A percentile compares a stretch with the other conserved stretches of the same genome.
Evolutionary conservation across 257 asterid genomes (phyloP).

Genomic region (Buddleja alternifolia): DNA sequence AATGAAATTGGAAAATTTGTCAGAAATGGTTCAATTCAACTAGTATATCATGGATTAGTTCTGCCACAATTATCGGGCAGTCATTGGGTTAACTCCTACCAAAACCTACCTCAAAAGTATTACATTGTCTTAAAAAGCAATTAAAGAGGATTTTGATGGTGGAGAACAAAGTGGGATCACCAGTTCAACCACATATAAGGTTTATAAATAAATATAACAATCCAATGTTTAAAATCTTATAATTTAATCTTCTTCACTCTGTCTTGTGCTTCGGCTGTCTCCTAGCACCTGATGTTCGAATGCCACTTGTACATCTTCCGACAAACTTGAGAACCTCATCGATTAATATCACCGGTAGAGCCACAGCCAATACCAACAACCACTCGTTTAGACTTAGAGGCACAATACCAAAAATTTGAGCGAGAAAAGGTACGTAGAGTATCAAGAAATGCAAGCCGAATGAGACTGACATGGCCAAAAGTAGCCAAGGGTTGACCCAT

Average conservation of each 20-base stretch:
- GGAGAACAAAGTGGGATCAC: slow-evolving; percentile 19
- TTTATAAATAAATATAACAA: not conserved
- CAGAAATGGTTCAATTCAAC: too few species aligned
- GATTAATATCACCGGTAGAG: slow-evolving; percentile 81
- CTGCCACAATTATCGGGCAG: slow-evolving; percentile 35
- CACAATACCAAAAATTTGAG: slow-evolving; percentile 84
- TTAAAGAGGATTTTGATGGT: slow-evolving; percentile 26
- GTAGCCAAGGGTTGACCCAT: slow-evolving; percentile 98
- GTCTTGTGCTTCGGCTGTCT: slow-evolving; percentile 57
- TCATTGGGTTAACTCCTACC: slow-evolving; percentile 32
- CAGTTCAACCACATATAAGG: slow-evolving; percentile 22
- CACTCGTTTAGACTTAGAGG: slow-evolving; percentile 91
- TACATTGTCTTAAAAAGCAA: slow-evolving; percentile 46
- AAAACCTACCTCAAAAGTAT: slow-evolving; percentile 33
- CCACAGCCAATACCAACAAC: slow-evolving; percentile 77
- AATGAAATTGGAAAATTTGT: too few species aligned
- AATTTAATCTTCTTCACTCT: slow-evolving; percentile 44
- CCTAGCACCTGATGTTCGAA: slow-evolving; percentile 38
- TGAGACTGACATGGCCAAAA: slow-evolving; percentile 92
- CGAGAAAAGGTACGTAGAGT: slow-evolving; percentile 92
- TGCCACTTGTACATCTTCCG: slow-evolving; percentile 77
- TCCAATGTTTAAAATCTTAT: slow-evolving; percentile 5
- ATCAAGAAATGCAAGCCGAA: slow-evolving; percentile 94
- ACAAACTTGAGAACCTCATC: slow-evolving; percentile 88
- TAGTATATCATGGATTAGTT: too few species aligned